Evolutionary conservation across 805 yeast species (phyloP), one percentile per base, ranked within the genome.

Genomic region (Lipomyces spencermartinsiae): DNA sequence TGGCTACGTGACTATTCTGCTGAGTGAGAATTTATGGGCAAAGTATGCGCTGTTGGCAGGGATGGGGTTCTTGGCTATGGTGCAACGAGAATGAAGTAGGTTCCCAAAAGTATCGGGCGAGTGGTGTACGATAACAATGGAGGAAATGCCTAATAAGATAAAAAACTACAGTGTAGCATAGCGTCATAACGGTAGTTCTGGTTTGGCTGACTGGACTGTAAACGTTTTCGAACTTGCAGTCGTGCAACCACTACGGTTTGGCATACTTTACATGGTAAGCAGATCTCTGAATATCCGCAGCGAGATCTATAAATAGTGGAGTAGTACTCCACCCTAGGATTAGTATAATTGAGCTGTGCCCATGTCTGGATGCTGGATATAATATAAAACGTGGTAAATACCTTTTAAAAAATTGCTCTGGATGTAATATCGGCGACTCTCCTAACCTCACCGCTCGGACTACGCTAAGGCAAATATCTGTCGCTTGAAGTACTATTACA

Each of bases 1-100:
- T 19, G 99, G 99, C 0, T 95, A 95, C 74, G 84, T 93, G 8
- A 95, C 99, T 0, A 93, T 95, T 67, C 85, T 94, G 76, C 86
- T 95, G 70, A 91, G 97, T 5, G 99, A 95, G 76, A 92, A 92
- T 76, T 85, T 86, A 66, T 92, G 91, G 76, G 89, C 93, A 78
- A 91, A 92, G 76, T 90, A 86, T 74, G 89, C 89, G 0, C 80
- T 94, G 76, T 79, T 95, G 74, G 97, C 92, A 0, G 76, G 89
- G 37, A 81, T 93, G 80, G 93, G 89, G 1, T 62, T 94, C 29
- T 83, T 92, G 22, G 86, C 97, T 1, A 77, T 93, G 64, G 76
- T 92, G 25, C 83, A 84, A 62, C 82, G 83, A 51, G 92, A 89
- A 69, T 85, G 78, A 72, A 69, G 9, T 37, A 37, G 29, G 3